phyloP scores from a whole-genome alignment of 371 early-diverging fungal species.

The Mortierella sp. region DNA sequence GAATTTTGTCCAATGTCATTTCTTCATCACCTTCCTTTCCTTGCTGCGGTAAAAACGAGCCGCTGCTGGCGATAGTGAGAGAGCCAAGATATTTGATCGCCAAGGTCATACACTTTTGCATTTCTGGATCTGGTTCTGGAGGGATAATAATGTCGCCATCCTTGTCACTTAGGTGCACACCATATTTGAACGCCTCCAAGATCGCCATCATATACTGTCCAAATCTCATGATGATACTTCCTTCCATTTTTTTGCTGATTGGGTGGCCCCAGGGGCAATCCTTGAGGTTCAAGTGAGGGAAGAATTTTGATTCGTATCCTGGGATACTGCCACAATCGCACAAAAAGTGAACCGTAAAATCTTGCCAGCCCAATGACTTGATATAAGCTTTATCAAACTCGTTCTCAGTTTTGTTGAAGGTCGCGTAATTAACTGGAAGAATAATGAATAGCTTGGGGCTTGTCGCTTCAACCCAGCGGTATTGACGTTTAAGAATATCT shows the following conservation, averaged over 20 bases:
- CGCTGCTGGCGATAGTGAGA: not conserved
- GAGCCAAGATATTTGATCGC: constrained; percentile 17
- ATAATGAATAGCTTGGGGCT: constrained; percentile 32
- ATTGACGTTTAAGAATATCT: constrained; percentile 18
- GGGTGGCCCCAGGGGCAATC: constrained; percentile 13
- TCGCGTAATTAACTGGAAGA: constrained; percentile 9
- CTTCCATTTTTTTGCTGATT: constrained; percentile 1
- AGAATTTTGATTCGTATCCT: constrained; percentile 10
- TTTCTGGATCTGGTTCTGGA: constrained; percentile 6
- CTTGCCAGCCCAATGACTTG: constrained; percentile 12
- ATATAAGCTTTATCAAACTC: not conserved
- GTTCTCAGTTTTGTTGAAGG: not conserved
- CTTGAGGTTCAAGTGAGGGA: constrained; percentile 22
- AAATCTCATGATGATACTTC: constrained; percentile 4
- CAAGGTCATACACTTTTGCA: constrained; percentile 5
- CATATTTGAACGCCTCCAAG: constrained; percentile 29
- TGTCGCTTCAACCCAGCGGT: constrained; percentile 23
- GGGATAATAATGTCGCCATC: constrained; percentile 6
- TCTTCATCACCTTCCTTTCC: not conserved
- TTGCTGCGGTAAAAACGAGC: not conserved
- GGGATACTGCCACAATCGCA: constrained; percentile 40
- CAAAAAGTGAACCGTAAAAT: constrained; percentile 31
- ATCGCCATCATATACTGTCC: constrained; percentile 30
- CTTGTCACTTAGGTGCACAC: constrained; percentile 1
- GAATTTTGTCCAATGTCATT: not conserved